These are phyloP conservation scores for Exophiala oligosperma DNA, from an alignment of 2,329 filamentous ascomycete species.

Conservation along the genomic window DNA sequence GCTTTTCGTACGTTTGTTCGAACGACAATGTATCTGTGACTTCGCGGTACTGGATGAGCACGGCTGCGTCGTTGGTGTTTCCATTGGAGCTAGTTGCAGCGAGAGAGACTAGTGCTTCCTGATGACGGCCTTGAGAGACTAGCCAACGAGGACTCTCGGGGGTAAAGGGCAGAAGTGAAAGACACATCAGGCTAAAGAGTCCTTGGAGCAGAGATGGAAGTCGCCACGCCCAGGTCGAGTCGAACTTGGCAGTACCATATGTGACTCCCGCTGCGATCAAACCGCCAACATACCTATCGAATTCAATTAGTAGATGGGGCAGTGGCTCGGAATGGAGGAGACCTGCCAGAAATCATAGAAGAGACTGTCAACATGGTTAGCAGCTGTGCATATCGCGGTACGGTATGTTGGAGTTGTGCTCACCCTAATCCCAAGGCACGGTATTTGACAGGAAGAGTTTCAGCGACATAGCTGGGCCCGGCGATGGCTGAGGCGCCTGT, in stretches of 20 bases:
- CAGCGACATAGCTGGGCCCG: conserved; percentile 50
- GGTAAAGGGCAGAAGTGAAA: conserved; percentile 46
- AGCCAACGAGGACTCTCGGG: conserved; percentile 47
- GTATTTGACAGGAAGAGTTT: conserved; percentile 36
- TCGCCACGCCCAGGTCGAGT: conserved; percentile 50
- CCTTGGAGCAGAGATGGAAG: conserved; percentile 46
- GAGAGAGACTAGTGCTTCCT: conserved; percentile 24
- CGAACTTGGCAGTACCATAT: conserved; percentile 38
- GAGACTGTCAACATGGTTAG: neutral
- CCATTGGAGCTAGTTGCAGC: conserved; percentile 15
- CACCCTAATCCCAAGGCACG: conserved; percentile 18
- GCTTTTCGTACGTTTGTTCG: conserved; percentile 13
- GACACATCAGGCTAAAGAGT: conserved; percentile 41
- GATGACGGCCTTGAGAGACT: conserved; percentile 24
- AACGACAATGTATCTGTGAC: conserved; percentile 20
- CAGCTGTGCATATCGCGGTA: too few relatives aligned
- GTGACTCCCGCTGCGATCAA: conserved; percentile 52
- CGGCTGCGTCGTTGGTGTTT: conserved; percentile 12
- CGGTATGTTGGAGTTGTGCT: too few relatives aligned
- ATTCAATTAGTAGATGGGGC: neutral
- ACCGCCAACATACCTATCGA: conserved; percentile 33
- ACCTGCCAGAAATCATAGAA: conserved; percentile 23
- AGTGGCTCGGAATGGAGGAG: neutral
- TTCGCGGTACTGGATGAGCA: conserved; percentile 13
- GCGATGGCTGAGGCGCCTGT: conserved; percentile 44